These are phyloP conservation scores for Termitomyces titanicus DNA, from an alignment of 768 basidiomycete genomes.

Conservation along the genomic window DNA sequence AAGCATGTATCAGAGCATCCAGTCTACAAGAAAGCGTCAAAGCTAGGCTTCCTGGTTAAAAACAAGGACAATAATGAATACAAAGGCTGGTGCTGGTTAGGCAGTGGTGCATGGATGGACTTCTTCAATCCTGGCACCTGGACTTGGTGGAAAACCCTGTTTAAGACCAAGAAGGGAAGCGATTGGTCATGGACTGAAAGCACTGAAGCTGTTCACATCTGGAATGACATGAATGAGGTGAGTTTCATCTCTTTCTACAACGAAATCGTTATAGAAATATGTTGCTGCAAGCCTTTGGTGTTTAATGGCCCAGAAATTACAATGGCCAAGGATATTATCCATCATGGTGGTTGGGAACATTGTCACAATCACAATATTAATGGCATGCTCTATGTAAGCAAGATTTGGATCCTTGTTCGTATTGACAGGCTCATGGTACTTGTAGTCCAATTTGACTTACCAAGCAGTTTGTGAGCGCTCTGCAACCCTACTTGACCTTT, in stretches of 20 bases:
- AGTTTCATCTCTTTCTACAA: slow-evolving; percentile 10
- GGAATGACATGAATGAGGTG: slow-evolving; percentile 99
- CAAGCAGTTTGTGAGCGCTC: slow-evolving; percentile 78
- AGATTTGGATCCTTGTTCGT: background rate
- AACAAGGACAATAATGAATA: slow-evolving; percentile 79
- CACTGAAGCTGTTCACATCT: slow-evolving; percentile 83
- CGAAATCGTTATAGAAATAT: slow-evolving; percentile 11
- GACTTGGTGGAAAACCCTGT: slow-evolving; percentile 88
- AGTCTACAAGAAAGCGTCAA: slow-evolving; percentile 80
- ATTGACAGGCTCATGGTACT: background rate
- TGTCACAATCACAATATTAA: slow-evolving; percentile 97
- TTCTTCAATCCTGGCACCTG: slow-evolving; percentile 90
- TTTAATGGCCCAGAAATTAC: slow-evolving; percentile 98
- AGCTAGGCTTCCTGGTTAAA: slow-evolving; percentile 79
- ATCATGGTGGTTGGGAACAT: slow-evolving; percentile 96
- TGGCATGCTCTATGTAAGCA: slow-evolving; percentile 84
- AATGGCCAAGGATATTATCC: slow-evolving; percentile 64
- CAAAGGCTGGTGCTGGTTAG: slow-evolving; percentile 99
- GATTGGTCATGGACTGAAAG: slow-evolving; percentile 78
- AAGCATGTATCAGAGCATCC: slow-evolving; percentile 81
- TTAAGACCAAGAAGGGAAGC: slow-evolving; percentile 55
- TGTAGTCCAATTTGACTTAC: slow-evolving; percentile 77
- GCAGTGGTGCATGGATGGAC: slow-evolving; percentile 94
- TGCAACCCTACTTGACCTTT: slow-evolving; percentile 79
- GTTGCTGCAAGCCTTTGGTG: slow-evolving; percentile 77